A percentile compares a stretch with the other conserved stretches of the same genome.
Conservation (phyloP, 2,329 filamentous ascomycete genomes). For the Ophiocordyceps polyrhachis-furcata region DNA sequence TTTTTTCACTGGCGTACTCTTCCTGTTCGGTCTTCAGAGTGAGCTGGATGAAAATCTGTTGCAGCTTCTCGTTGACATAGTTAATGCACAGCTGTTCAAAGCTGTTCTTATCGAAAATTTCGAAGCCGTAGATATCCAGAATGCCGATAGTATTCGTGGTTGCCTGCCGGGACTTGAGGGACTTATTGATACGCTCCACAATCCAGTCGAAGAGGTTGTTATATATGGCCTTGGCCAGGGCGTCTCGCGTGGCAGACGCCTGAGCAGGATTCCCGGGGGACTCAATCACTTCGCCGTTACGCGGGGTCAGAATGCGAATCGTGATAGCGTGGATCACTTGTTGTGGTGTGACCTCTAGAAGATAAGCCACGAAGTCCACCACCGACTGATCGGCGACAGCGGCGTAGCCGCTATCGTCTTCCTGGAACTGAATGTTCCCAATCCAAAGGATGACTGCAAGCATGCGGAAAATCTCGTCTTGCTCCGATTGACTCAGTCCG, state of each 20-base stretch:
- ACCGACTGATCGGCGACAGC: constrained; percentile 76
- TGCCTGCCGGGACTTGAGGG: constrained; percentile 57
- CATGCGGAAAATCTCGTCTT: constrained; percentile 95
- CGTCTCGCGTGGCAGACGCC: constrained; percentile 73
- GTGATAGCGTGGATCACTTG: constrained; percentile 77
- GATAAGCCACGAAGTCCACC: constrained; percentile 83
- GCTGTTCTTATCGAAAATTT: constrained; percentile 98
- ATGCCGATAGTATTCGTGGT: constrained; percentile 83
- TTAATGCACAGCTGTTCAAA: constrained; percentile 99
- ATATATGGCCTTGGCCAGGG: constrained; percentile 88
- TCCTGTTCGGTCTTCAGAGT: constrained; percentile 95
- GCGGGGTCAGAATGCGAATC: constrained; percentile 60
- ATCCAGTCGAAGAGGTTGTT: constrained; percentile 99
- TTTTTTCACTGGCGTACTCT: constrained; percentile 88
- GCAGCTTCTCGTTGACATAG: constrained; percentile 97
- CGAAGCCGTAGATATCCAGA: constrained; percentile 96
- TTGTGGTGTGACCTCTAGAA: constrained; percentile 69
- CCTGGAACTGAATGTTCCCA: constrained; percentile 78
- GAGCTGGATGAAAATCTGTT: constrained; percentile 97
- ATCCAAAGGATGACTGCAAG: constrained; percentile 82
- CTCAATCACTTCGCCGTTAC: constrained; percentile 47
- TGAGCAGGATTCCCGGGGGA: constrained; percentile 75
- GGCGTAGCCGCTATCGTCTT: constrained; percentile 80
- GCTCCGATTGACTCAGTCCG: constrained; percentile 69
- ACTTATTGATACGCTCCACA: constrained; percentile 76